Evolutionary conservation across 1,284 basidiomycete genomes (phyloP).

Genomic region (Rhodotorula sp.): DNA sequence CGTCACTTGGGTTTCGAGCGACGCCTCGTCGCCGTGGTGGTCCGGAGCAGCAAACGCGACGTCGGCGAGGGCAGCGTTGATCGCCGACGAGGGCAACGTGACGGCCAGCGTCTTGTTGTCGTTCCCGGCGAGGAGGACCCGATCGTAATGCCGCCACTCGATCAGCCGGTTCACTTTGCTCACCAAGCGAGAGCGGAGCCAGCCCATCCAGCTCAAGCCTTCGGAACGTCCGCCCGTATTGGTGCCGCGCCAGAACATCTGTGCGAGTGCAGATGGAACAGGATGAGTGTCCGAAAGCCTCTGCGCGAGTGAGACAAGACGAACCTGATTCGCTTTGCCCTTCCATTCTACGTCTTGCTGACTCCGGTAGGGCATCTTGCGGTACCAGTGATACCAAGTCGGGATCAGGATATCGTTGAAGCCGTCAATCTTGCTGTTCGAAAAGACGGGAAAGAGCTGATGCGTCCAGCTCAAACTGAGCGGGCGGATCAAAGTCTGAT

Average conservation of each 20-base stretch:
- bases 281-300: not conserved
- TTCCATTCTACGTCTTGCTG: conserved; percentile 22
- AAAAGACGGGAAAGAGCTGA: conserved; percentile 24
- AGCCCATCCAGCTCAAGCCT: conserved; percentile 23
- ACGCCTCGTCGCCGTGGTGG: conserved; percentile 17
- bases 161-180: conserved; percentile 22
- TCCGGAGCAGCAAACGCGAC: conserved; percentile 24
- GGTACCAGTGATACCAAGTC: conserved; percentile 28
- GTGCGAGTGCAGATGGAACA: not conserved
- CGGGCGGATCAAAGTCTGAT: conserved; percentile 24
- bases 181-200: conserved; percentile 26
- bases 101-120: not conserved
- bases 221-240: conserved; percentile 30
- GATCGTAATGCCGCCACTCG: conserved; percentile 21
- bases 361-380: conserved; percentile 6
- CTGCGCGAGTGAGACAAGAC: not conserved
- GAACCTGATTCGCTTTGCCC: conserved; percentile 23
- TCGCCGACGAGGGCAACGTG: conserved; percentile 6
- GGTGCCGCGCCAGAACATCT: conserved; percentile 34
- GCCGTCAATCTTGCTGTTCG: conserved; percentile 24
- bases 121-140: conserved; percentile 11
- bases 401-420: conserved; percentile 31
- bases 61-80: conserved; percentile 22
- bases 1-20: conserved; percentile 14
- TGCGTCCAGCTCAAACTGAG: conserved; percentile 19